phyloP scores from a whole-genome alignment of 805 yeast species.

The Spathaspora sp. region DNA sequence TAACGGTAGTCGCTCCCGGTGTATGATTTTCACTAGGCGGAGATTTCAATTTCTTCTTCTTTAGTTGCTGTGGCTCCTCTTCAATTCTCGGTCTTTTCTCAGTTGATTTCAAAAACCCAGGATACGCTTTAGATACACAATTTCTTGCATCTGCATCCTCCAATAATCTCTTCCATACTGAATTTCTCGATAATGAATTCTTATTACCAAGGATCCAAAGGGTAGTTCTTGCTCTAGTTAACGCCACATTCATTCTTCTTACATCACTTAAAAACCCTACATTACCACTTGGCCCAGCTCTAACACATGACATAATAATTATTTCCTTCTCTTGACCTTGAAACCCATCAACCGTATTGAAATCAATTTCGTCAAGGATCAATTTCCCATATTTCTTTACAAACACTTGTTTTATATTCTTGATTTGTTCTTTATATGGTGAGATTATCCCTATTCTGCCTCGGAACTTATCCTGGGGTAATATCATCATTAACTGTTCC shows the following conservation, averaged over 20 bases:
- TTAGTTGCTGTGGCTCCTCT: background rate
- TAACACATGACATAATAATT: conserved; percentile 90
- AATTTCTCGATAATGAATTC: conserved; percentile 58
- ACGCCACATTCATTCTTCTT: conserved; percentile 95
- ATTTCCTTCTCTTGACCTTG: conserved; percentile 90
- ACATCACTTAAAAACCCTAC: conserved; percentile 90
- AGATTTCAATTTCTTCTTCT: background rate
- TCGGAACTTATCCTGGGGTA: conserved; percentile 50
- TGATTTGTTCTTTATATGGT: conserved; percentile 88
- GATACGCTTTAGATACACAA: conserved; percentile 26
- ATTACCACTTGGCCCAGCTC: conserved; percentile 65
- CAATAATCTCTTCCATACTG: conserved; percentile 71
- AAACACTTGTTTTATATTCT: conserved; percentile 55
- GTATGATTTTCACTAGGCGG: background rate
- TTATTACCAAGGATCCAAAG: conserved; percentile 88
- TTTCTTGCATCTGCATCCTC: conserved; percentile 57
- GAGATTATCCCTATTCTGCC: conserved; percentile 88
- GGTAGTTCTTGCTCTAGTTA: conserved; percentile 89
- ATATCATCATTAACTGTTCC: conserved; percentile 45
- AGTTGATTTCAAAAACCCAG: conserved; percentile 28
- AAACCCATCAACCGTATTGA: conserved; percentile 95
- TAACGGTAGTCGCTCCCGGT: background rate
- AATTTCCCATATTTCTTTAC: conserved; percentile 55
- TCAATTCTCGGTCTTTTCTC: conserved; percentile 1
- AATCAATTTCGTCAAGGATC: conserved; percentile 68